phyloP scores from a whole-genome alignment of 2,329 filamentous ascomycete genomes.

The Penicillium thymicola region DNA sequence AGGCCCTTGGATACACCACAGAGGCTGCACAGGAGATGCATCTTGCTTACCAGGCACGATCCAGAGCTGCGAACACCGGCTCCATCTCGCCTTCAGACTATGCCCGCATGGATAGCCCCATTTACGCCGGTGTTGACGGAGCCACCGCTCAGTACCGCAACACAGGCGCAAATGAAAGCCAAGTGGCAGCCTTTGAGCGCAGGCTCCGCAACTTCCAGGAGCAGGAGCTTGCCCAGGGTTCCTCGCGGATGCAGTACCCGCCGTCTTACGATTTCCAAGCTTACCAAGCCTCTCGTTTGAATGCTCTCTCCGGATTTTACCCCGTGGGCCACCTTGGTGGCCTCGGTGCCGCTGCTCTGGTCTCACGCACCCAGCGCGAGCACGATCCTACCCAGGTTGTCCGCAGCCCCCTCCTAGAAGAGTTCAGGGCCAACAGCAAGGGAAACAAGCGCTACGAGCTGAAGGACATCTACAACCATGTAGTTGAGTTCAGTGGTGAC shows the following conservation, averaged over 20 bases:
- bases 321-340: conserved; percentile 31
- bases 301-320: conserved; percentile 38
- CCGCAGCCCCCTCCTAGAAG: conserved; percentile 71
- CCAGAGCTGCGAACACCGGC: conserved; percentile 45
- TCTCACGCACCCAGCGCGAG: conserved; percentile 50
- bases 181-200: conserved; percentile 47
- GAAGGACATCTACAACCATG: conserved; percentile 80
- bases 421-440: conserved; percentile 73
- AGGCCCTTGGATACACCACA: conserved; percentile 25
- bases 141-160: conserved; percentile 47
- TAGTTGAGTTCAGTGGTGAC: conserved; percentile 94
- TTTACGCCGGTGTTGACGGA: conserved; percentile 47
- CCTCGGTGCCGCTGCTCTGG: conserved; percentile 33
- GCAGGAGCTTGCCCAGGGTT: conserved; percentile 32
- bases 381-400: conserved; percentile 59
- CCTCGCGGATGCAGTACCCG: conserved; percentile 31
- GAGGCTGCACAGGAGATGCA: conserved; percentile 32
- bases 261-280: conserved; percentile 34
- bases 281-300: conserved; percentile 32
- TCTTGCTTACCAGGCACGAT: conserved; percentile 37
- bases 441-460: conserved; percentile 74
- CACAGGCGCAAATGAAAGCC: conserved; percentile 41
- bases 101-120: conserved; percentile 44
- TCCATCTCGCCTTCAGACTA: conserved; percentile 48
- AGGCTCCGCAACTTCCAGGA: conserved; percentile 50